Evolutionary conservation across 306 rosid species (phyloP).

Genomic region (Oemleria cerasiformis): DNA sequence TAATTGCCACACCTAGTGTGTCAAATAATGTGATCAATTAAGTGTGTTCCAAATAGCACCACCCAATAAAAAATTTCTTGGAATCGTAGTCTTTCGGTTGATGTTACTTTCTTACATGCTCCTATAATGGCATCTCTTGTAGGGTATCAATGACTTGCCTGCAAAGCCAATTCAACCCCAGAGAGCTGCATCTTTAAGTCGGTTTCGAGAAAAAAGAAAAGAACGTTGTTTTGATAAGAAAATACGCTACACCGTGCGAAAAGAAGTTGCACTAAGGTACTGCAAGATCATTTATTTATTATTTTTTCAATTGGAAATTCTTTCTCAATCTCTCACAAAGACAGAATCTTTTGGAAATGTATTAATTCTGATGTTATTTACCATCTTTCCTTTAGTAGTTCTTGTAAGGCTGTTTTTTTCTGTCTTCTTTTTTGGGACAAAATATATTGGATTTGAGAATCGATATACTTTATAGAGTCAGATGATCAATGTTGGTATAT

Average conservation of each 20-base stretch:
- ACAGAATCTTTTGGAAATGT: not conserved
- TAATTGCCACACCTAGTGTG: too few relatives aligned
- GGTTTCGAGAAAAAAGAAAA: constrained; percentile 58
- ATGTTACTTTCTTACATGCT: not conserved
- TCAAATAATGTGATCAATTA: too few relatives aligned
- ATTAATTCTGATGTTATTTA: not conserved
- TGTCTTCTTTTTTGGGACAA: not conserved
- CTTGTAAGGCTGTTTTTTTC: not conserved
- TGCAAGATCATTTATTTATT: not conserved
- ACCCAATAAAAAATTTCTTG: not conserved
- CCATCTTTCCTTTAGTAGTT: not conserved
- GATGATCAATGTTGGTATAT: not conserved
- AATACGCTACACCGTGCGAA: constrained; percentile 50
- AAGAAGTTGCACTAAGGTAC: constrained; percentile 60
- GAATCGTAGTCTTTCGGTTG: not conserved
- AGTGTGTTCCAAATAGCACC: too few relatives aligned
- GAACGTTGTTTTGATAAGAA: constrained; percentile 56
- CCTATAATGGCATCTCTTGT: constrained; percentile 6
- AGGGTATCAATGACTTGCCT: constrained; percentile 39
- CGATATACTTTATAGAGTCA: not conserved
- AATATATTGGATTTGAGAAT: not conserved
- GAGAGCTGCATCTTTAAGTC: constrained; percentile 51
- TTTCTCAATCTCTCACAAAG: not conserved
- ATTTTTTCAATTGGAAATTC: not conserved
- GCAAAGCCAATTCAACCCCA: constrained; percentile 45